Evolutionary conservation across 495 filamentous ascomycete genomes (phyloP), one percentile per base, ranked within the genome.

Genomic region (Glarea lozoyensis): DNA sequence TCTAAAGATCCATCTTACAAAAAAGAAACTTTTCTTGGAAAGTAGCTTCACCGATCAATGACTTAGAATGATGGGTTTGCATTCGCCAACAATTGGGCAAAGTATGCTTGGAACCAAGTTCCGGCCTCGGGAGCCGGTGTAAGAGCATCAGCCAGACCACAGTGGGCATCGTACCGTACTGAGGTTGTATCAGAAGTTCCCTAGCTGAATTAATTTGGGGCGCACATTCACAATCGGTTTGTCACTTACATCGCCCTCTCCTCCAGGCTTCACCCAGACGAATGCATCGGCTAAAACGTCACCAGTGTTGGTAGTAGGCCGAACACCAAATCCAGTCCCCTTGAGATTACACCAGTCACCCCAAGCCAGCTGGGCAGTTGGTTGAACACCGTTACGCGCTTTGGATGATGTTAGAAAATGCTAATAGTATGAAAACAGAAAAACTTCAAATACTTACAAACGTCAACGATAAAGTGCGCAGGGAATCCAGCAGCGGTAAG

Each of bases 341-440:
- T 75, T 75, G 55, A 83, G 74, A 75, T 90, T 90, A 73, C 84
- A 88, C 84, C 86, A 92, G 70, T 89, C 73, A 56, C 84, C 85
- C 82, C 84, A 76, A 49, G 64, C 71, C 48, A 73, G 60, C 57
- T 84, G 84, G 18, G 78, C 72, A 46, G 79, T 76, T 46, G 78
- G 48, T 16, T 50, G 69, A 40, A 82, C 78, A 57, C 73, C 82
- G 56, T 83, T 84, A 51, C 84, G 78, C 60, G 64, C 69, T 33
- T 20, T 9, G 15, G 6, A 9, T 10, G 70, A 66, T 58, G 86
- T 32, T 20, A 21, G 20, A n/a, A 15, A 35, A 22, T 36, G 29
- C n/a, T 23, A 40, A 10, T 22, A 9, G 19, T 40, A 2, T 24
- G 15, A 1, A 16, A 16, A 9, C n/a, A 2, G 7, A 24, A 15